These are phyloP conservation scores for Rhizopogon vulgaris DNA, from an alignment of 768 basidiomycete genomes.

Conservation along the genomic window DNA sequence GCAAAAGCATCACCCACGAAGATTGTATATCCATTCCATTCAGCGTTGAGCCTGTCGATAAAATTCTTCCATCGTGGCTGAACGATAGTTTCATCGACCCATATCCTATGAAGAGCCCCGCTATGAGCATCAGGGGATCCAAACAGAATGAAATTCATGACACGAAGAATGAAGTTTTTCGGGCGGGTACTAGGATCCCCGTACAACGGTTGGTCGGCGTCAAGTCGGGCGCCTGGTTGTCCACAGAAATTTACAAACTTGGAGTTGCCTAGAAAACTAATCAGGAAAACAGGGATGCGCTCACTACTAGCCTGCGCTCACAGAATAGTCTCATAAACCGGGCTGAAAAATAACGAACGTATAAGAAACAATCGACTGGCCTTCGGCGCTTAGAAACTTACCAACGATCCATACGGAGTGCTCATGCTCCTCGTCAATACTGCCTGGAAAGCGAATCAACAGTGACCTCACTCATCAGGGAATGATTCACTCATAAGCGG, in stretches of 20 bases:
- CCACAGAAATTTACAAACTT: conserved; percentile 32
- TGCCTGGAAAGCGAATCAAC: neutral
- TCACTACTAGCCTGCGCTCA: conserved; percentile 11
- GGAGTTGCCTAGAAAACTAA: conserved; percentile 13
- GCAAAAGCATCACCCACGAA: conserved; percentile 29
- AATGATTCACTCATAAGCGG: conserved; percentile 26
- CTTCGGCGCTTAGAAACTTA: neutral
- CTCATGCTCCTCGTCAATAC: neutral
- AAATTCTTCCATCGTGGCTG: conserved; percentile 33
- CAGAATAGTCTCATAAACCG: conserved; percentile 38
- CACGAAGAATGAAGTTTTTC: conserved; percentile 29
- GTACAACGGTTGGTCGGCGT: conserved; percentile 19
- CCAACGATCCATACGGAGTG: conserved; percentile 2
- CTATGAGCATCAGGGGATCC: conserved; percentile 39
- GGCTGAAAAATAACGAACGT: conserved; percentile 16
- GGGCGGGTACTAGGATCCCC: neutral
- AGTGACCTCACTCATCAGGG: neutral
- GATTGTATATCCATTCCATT: conserved; percentile 44
- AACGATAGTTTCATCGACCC: conserved; percentile 37
- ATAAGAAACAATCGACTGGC: neutral
- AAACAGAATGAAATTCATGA: conserved; percentile 36
- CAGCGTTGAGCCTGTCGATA: conserved; percentile 32
- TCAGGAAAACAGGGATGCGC: neutral
- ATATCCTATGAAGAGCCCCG: conserved; percentile 34
- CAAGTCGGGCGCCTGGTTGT: conserved; percentile 30